phyloP scores from a whole-genome alignment of 345 rosid species.

The Atalantia buxifolia region DNA sequence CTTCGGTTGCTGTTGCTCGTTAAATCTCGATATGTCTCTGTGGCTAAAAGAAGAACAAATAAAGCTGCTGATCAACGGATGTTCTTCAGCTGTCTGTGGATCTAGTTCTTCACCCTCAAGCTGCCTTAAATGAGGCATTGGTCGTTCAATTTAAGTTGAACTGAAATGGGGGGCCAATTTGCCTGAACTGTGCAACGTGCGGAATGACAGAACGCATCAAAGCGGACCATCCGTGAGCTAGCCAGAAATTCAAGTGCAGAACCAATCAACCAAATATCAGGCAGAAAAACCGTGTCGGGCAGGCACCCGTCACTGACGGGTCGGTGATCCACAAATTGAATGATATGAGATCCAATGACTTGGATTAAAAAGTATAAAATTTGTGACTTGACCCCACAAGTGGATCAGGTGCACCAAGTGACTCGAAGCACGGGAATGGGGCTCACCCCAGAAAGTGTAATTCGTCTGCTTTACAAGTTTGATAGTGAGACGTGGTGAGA shows the following conservation, averaged over 20 bases:
- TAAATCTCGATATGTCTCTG: neutral
- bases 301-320: neutral
- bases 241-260: no score
- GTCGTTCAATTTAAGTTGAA: neutral
- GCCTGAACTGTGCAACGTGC: no score
- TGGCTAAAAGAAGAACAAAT: neutral
- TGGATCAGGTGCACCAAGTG: neutral
- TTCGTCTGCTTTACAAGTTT: constrained; percentile 6
- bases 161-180: neutral
- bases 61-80: neutral
- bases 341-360: no score
- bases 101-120: neutral
- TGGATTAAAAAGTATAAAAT: no score
- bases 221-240: no score
- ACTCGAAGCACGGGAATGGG: neutral
- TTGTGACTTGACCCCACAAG: neutral
- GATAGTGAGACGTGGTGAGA: neutral
- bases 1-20: no score
- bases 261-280: neutral
- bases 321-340: no score
- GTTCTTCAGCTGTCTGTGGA: neutral
- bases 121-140: no score
- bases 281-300: no score
- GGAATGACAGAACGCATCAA: no score
- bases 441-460: neutral